A percentile compares a stretch with the other conserved stretches of the same genome.
These are phyloP conservation scores for Megacollybia platyphylla DNA, from an alignment of 1,284 basidiomycete species.

Conservation along the genomic window DNA sequence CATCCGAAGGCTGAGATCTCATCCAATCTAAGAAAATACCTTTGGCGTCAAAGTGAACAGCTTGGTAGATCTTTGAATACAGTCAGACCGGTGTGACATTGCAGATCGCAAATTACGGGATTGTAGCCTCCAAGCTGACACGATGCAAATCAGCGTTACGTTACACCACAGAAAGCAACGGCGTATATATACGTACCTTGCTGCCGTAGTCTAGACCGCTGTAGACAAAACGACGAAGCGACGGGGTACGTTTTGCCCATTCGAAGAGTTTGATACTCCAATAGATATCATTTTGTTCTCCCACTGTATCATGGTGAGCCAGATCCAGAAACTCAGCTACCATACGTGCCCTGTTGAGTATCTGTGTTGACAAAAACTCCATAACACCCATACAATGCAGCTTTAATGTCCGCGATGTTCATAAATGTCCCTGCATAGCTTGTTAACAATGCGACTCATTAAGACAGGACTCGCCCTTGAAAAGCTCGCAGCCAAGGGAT, in stretches of 20 bases:
- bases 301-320: constrained; percentile 6
- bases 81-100: too few relatives aligned
- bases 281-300: constrained; percentile 33
- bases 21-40: constrained; percentile 30
- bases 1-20: constrained; percentile 24
- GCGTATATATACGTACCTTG: constrained; percentile 20
- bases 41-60: constrained; percentile 30
- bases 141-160: not conserved
- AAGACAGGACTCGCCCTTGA: not conserved
- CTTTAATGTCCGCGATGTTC: not conserved
- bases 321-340: too few relatives aligned
- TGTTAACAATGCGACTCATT: not conserved
- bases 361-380: not conserved
- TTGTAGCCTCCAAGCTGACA: constrained; percentile 20
- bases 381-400: not conserved
- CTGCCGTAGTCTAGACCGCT: constrained; percentile 29
- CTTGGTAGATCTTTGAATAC: constrained; percentile 15
- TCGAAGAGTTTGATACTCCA: constrained; percentile 33
- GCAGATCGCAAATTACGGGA: not conserved
- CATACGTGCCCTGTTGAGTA: not conserved
- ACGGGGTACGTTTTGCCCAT: constrained; percentile 23
- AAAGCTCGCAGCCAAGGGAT: not conserved
- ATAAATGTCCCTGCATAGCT: not conserved
- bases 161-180: not conserved
- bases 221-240: constrained; percentile 18